phyloP scores from a whole-genome alignment of 495 filamentous ascomycete species.

The Daldinia bambusicola region DNA sequence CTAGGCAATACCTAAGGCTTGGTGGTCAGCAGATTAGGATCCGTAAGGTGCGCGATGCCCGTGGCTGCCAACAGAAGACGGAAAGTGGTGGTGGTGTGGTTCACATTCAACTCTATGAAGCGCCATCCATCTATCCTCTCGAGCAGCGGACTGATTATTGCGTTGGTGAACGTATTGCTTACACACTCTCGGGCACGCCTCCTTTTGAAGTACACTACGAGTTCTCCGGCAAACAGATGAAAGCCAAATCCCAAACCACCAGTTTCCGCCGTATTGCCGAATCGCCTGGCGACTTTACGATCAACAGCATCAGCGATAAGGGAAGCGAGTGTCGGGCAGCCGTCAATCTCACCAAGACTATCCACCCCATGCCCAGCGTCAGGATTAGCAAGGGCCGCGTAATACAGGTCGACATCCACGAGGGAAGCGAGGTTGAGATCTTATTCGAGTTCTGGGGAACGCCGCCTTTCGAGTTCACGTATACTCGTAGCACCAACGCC shows the following conservation, averaged over 20 bases:
- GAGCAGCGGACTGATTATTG: conserved; percentile 91
- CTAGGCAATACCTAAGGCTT: conserved; percentile 79
- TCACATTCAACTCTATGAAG: conserved; percentile 87
- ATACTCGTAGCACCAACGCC: conserved; percentile 87
- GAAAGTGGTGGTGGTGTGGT: conserved; percentile 76
- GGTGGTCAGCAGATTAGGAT: conserved; percentile 88
- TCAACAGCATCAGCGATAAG: conserved; percentile 83
- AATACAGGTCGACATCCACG: conserved; percentile 89
- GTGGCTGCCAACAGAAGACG: conserved; percentile 80
- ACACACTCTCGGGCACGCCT: conserved; percentile 84
- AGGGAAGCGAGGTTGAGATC: conserved; percentile 92
- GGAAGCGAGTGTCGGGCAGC: conserved; percentile 84
- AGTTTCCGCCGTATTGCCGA: conserved; percentile 93
- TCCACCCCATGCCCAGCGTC: conserved; percentile 92
- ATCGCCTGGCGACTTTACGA: conserved; percentile 84
- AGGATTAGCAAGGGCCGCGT: conserved; percentile 82
- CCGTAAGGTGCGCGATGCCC: conserved; percentile 84
- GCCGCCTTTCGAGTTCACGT: conserved; percentile 97
- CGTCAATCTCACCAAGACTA: conserved; percentile 77
- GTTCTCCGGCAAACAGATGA: conserved; percentile 80
- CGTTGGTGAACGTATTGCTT: conserved; percentile 92
- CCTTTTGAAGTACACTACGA: conserved; percentile 94
- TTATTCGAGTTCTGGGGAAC: conserved; percentile 93
- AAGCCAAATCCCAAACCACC: conserved; percentile 77
- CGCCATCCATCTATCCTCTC: conserved; percentile 86